phyloP scores from a whole-genome alignment of 192 early-diverging fungal species.

The Rhizoclosmatium sp. region DNA sequence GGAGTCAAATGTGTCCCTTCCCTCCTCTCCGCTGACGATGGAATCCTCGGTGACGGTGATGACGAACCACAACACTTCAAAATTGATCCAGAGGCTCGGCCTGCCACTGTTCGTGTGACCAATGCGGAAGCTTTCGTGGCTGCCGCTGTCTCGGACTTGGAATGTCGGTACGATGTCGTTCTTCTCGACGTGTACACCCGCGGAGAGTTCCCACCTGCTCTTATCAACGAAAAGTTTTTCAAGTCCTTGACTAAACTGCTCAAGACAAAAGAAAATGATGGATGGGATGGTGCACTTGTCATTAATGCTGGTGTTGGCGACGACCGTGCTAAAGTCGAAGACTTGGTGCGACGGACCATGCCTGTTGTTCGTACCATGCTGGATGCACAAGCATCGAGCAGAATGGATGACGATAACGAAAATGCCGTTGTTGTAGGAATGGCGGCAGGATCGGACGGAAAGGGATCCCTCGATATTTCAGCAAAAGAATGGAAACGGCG shows the following conservation, averaged over 20 bases:
- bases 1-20: slow-evolving; percentile 35
- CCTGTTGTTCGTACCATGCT: slow-evolving; percentile 10
- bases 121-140: slow-evolving; percentile 27
- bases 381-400: slow-evolving; percentile 29
- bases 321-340: slow-evolving; percentile 22
- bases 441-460: not conserved
- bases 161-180: slow-evolving; percentile 39
- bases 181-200: slow-evolving; percentile 41
- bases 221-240: slow-evolving; percentile 30
- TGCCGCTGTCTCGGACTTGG: slow-evolving; percentile 13
- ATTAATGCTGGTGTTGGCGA: slow-evolving; percentile 36
- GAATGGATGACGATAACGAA: slow-evolving; percentile 37
- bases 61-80: slow-evolving; percentile 39
- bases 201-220: slow-evolving; percentile 25
- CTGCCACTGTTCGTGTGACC: slow-evolving; percentile 19
- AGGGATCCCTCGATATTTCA: slow-evolving; percentile 2
- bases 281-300: slow-evolving; percentile 26
- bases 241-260: not conserved
- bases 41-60: slow-evolving; percentile 17
- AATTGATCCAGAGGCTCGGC: slow-evolving; percentile 5
- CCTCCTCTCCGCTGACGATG: not conserved
- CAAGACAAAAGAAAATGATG: slow-evolving; percentile 31
- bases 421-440: slow-evolving; percentile 40
- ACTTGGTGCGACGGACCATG: slow-evolving; percentile 3
- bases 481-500: slow-evolving; percentile 32